Conservation (phyloP, 1,284 basidiomycete genomes). For the Ustilago lituana region DNA sequence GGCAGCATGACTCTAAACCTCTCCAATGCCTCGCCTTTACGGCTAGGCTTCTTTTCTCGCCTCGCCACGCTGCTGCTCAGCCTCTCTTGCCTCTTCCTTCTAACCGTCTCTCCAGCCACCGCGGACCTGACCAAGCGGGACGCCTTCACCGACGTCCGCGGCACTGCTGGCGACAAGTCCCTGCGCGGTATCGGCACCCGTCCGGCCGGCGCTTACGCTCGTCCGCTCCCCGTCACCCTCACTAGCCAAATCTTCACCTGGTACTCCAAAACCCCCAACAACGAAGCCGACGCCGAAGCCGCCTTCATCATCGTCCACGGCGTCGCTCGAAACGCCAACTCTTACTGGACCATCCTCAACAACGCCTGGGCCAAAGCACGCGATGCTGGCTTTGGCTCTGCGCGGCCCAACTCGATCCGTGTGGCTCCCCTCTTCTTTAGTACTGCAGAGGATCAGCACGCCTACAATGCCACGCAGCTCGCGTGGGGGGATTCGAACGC, state of each 20-base stretch:
- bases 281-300: conserved; percentile 41
- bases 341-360: conserved; percentile 50
- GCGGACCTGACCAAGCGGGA: conserved; percentile 4
- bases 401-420: conserved; percentile 39
- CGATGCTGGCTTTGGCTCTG: conserved; percentile 16
- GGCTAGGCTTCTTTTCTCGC: not conserved
- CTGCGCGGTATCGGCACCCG: conserved; percentile 6
- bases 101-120: not conserved
- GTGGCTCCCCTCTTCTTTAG: conserved; percentile 59
- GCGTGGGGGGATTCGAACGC: conserved; percentile 56
- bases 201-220: conserved; percentile 30
- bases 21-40: no score
- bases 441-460: conserved; percentile 23
- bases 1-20: no score
- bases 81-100: conserved; percentile 1
- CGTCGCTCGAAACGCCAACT: conserved; percentile 46
- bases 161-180: conserved; percentile 13
- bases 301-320: conserved; percentile 59
- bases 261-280: conserved; percentile 43
- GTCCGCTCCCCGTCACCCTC: conserved; percentile 11
- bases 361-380: conserved; percentile 28
- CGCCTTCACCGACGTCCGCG: conserved; percentile 36
- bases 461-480: conserved; percentile 25
- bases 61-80: conserved; percentile 3
- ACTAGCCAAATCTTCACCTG: conserved; percentile 37